Evolutionary conservation across 768 basidiomycete species (phyloP).

Genomic region (Leccinum imitatum): DNA sequence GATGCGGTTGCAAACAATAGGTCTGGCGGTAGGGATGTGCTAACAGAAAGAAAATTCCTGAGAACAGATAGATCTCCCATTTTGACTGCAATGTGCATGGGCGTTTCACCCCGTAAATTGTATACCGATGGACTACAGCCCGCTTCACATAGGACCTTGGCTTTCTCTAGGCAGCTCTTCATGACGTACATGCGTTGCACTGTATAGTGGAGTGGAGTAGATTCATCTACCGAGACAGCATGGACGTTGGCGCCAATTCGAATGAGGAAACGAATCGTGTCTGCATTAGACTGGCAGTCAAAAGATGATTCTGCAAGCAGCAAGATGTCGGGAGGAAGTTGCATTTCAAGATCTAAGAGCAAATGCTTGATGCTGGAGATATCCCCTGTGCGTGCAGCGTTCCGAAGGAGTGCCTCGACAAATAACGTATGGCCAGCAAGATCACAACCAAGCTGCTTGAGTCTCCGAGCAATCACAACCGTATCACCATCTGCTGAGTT

Average conservation of each 20-base stretch:
- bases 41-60: not conserved
- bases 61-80: not conserved
- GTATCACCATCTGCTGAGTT: not conserved
- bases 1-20: not conserved
- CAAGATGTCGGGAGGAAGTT: no score
- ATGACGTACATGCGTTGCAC: no score
- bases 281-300: no score
- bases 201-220: not conserved
- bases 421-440: not conserved
- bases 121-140: not conserved
- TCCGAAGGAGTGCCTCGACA: not conserved
- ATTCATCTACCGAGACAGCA: not conserved
- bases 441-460: not conserved
- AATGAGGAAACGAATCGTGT: no score
- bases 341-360: not conserved
- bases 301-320: no score
- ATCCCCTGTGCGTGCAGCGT: not conserved
- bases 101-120: not conserved
- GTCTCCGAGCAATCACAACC: not conserved
- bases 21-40: not conserved
- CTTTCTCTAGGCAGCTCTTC: not conserved
- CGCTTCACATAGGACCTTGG: not conserved
- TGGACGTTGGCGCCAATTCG: no score
- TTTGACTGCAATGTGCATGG: not conserved
- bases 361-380: not conserved